Base-by-base conservation (phyloP, 2,329 filamentous ascomycete species). In the Ascochyta lentis region DNA sequence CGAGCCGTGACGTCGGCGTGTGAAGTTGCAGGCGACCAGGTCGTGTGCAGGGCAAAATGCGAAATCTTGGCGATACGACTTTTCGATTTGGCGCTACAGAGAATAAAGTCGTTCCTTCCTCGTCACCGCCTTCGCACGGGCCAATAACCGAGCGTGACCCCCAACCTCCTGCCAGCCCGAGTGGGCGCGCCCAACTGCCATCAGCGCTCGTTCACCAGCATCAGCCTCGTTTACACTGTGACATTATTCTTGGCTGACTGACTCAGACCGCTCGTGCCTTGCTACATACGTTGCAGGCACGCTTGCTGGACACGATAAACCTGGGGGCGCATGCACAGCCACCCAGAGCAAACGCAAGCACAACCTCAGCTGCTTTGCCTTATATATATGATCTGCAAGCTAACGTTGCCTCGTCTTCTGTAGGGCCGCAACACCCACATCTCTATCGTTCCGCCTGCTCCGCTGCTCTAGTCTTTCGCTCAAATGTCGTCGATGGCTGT, bases 401-500 rank as follows among this genome's bases (percentile, higher is more conserved):
- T 61, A 59, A 57, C 58, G 40, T 56, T 49, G 48, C 58, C 40
- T 39, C 43, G 42, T n/a, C 48, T 51, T 40, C 37, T 43, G 41
- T 51, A 44, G 53, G 39, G 52, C 34, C 39, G 59, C 59, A 59
- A 46, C 60, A 39, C 44, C 35, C 41, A 23, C 52, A 43, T 57
- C 44, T 57, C 45, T 47, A 35, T 58, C 43, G 42, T 53, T 54
- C 52, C 49, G 44, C 48, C 38, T 49, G 46, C 43, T 49, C 54
- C 34, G 49, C 48, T 59, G 38, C 52, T 47, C 23, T 45, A 37
- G 22, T 59, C 56, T 51, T 41, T 56, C 56, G 56, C 55, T 64
- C 53, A 53, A 55, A 73, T 73, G 69, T 67, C 71, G 44, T 58
- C 66, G 40, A 64, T 65, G 15, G 66, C 72, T 52, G 82, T 95